Base-by-base conservation (phyloP, 1,284 basidiomycete genomes). In the Moesziomyces globuligerus region DNA sequence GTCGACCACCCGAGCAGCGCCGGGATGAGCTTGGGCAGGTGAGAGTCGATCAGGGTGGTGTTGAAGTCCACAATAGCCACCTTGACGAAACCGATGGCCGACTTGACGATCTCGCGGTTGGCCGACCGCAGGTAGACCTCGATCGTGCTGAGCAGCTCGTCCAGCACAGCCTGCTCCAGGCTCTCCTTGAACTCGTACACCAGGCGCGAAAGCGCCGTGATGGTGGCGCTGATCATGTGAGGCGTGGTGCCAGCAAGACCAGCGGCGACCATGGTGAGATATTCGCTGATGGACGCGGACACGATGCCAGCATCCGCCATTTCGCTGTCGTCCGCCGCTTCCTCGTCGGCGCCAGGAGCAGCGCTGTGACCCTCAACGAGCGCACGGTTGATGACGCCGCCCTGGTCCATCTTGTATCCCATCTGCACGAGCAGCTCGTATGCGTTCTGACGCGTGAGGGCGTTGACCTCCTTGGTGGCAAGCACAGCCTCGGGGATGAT, bases 31-130 rank as follows among this genome's bases (percentile, higher is more conserved):
- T 86, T 85, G 25, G 86, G 85, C 13, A 98, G 86, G 78, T 94
- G 90, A 0, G 90, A 89, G 24, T 87, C 87, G 43, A 98, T 86
- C 44, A 92, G 83, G 5, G 90, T 87, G 0, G 85, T 77, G 0
- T 92, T 87, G 36, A 97, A 87, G 1, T 91, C 90, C 78, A 98
- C 93, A 53, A 94, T 90, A 11, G 90, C 88, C 36, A 99, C 91
- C 83, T 98, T 98, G 85, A 95, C 86, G 79, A 94, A 97, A 24
- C 96, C 96, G 20, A 99, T 88, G 3, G 92, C 89, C 13, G 93
- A 94, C 83, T 98, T 98, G 83, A 98, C 92, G 67, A 98, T 98
- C 84, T 99, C 96, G 51, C 96, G 90, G 84, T 98, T 98, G 46
- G 91, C 89, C 25, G 93, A 96, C 21, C 88, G 87, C 39, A 98